Evolutionary conservation across 257 asterid genomes (phyloP), one percentile per base, ranked within the genome.

Genomic region (Scutellaria minor): DNA sequence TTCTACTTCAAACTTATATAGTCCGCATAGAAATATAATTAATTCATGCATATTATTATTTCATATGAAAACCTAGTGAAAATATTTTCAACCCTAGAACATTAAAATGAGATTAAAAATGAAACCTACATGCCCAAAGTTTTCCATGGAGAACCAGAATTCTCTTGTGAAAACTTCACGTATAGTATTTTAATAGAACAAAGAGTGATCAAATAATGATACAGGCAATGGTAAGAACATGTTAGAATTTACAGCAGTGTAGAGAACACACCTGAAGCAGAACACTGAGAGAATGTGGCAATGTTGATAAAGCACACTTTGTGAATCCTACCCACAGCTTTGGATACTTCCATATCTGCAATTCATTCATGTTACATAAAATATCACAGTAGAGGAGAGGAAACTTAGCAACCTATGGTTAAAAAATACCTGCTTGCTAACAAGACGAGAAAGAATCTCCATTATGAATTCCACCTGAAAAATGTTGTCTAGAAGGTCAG

Each of bases 291-390:
- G 99, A 95, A 65, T 91, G 90, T 62, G 99, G 99, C 83, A 85
- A 84, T 13, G 99, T 95, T 87, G 89, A 73, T 75, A 81, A 90
- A 72, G 97, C 96, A 78, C 99, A 95, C 80, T 92, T 92, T 79
- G 90, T 75, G 80, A 95, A 95, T 76, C 99, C 99, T 53, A 95
- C 99, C 99, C 99, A 95, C 68, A 81, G 88, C 89, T 93, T 92
- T n/a, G 99, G 99, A 77, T 86, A 81, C 75, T 86, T 95, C 99
- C 99, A 95, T 80, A 95, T 92, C 98, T 94, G 90, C 80, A 79
- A 12, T 40, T 24, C 41, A 56, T 68, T 81, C 69, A 72, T 22
- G 56, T 48, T 48, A 66, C 35, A 67, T 70, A 22, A 46, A 12
- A 18, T 64, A 44, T 52, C 53, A 74, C 52, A 72, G 59, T 42